Evolutionary conservation across 1,284 basidiomycete species (phyloP).

Genomic region (Golubevia sp.): DNA sequence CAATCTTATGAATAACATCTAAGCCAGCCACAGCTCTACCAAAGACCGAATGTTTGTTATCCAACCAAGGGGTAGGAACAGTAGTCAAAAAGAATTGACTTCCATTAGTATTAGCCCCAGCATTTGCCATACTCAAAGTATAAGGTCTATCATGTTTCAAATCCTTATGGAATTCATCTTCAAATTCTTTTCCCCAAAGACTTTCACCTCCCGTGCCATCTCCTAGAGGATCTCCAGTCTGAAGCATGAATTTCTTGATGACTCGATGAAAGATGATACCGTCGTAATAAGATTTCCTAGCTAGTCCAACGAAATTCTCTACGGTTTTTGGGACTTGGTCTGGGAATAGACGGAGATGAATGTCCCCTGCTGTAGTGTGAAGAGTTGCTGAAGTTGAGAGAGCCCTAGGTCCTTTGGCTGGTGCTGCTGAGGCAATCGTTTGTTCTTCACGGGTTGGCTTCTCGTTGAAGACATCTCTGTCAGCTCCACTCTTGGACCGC

Average conservation of each 20-base stretch:
- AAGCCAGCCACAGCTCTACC: conserved; percentile 66
- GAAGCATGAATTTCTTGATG: conserved; percentile 99
- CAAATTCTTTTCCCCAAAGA: conserved; percentile 92
- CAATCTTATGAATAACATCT: conserved; percentile 76
- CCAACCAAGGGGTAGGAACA: conserved; percentile 88
- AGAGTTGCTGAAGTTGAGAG: conserved; percentile 70
- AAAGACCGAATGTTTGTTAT: conserved; percentile 69
- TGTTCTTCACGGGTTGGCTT: conserved; percentile 94
- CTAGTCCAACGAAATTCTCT: conserved; percentile 95
- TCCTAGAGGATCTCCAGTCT: conserved; percentile 94
- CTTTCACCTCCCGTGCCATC: conserved; percentile 94
- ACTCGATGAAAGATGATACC: conserved; percentile 95
- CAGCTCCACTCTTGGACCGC: conserved; percentile 72
- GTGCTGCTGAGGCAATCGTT: conserved; percentile 76
- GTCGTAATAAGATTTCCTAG: conserved; percentile 90
- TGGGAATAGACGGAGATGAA: conserved; percentile 82
- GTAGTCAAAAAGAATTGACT: conserved; percentile 99
- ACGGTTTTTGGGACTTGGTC: conserved; percentile 90
- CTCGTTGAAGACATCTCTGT: conserved; percentile 98
- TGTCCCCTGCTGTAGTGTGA: conserved; percentile 94
- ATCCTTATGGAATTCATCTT: conserved; percentile 90
- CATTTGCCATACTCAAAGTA: conserved; percentile 99
- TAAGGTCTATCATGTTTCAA: conserved; percentile 92
- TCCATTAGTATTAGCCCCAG: conserved; percentile 89
- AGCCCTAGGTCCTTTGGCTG: conserved; percentile 68